A percentile compares a stretch with the other conserved stretches of the same genome.
phyloP scores from a whole-genome alignment of 1,284 basidiomycete species.

The Bjerkandera adusta region DNA sequence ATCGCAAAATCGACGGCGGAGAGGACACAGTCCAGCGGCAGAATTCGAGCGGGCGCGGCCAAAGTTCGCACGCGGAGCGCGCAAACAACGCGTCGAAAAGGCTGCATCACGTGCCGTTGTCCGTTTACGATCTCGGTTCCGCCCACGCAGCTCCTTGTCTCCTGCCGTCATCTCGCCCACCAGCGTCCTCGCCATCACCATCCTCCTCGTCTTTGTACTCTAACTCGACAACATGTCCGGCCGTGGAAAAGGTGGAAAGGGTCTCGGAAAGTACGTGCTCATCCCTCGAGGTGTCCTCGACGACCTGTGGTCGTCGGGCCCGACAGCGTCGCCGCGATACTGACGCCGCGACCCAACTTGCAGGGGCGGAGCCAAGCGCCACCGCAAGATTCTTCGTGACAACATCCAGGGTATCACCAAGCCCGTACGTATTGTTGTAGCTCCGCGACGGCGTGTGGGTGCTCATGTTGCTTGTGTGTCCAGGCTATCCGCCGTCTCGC shows the following conservation, averaged over 20 bases:
- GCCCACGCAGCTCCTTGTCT: too few species aligned
- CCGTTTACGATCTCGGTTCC: too few species aligned
- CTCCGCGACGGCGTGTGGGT: not conserved
- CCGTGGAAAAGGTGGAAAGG: constrained; percentile 71
- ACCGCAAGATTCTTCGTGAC: constrained; percentile 65
- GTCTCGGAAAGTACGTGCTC: constrained; percentile 33
- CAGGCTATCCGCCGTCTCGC: constrained; percentile 83
- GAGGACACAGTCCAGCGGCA: too few species aligned
- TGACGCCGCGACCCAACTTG: not conserved
- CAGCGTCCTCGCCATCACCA: constrained; percentile 6
- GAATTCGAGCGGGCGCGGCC: too few species aligned
- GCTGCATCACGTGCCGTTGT: too few species aligned
- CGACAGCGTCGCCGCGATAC: too few species aligned
- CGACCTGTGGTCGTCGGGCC: constrained; percentile 45
- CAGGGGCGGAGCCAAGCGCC: constrained; percentile 51
- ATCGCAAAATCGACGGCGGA: too few species aligned
- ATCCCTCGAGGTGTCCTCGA: constrained; percentile 28
- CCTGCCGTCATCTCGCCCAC: constrained; percentile 4
- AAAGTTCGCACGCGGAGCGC: too few species aligned
- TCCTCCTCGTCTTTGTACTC: constrained; percentile 6
- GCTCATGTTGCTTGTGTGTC: constrained; percentile 6
- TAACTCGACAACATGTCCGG: constrained; percentile 59
- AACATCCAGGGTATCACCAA: constrained; percentile 71
- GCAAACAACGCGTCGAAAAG: too few species aligned
- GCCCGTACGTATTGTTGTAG: constrained; percentile 31